Percentiles rank a stretch among this genome's conserved stretches.
phyloP scores from a whole-genome alignment of 106 monocot genomes.

The Amphibolis antarctica region DNA sequence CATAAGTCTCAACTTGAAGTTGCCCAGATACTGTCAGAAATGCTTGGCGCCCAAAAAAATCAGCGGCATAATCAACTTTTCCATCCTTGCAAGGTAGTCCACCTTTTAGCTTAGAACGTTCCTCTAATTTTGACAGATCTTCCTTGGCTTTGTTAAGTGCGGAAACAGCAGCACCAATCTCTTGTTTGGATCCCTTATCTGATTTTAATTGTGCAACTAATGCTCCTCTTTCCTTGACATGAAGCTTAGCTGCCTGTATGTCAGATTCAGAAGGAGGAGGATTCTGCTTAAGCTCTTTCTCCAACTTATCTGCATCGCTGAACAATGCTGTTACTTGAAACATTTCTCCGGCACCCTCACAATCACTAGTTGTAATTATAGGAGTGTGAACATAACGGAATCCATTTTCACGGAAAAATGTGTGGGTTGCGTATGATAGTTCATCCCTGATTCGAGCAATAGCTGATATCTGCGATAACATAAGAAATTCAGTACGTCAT shows the following conservation, averaged over 20 bases:
- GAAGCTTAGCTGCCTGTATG: slow-evolving; percentile 45
- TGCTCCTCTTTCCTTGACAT: slow-evolving; percentile 65
- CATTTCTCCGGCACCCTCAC: slow-evolving; percentile 95
- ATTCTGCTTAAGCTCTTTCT: slow-evolving; percentile 60
- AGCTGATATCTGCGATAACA: slow-evolving; percentile 56
- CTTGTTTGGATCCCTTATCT: slow-evolving; percentile 47
- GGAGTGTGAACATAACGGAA: slow-evolving; percentile 90
- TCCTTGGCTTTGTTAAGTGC: slow-evolving; percentile 66
- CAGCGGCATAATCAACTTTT: slow-evolving; percentile 48
- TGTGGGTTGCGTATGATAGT: slow-evolving; percentile 71
- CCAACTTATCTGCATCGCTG: slow-evolving; percentile 68
- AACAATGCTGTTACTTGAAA: slow-evolving; percentile 83
- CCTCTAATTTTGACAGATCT: slow-evolving; percentile 53
- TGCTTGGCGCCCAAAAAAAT: slow-evolving; percentile 85
- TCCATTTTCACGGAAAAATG: slow-evolving; percentile 66
- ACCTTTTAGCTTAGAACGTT: slow-evolving; percentile 58
- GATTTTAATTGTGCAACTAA: slow-evolving; percentile 53
- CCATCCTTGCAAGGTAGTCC: slow-evolving; percentile 70
- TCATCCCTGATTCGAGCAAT: slow-evolving; percentile 76
- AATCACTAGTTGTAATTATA: slow-evolving; percentile 86
- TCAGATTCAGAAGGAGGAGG: slow-evolving; percentile 74
- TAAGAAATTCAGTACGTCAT: background rate
- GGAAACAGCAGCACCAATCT: slow-evolving; percentile 41
- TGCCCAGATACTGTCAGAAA: slow-evolving; percentile 88
- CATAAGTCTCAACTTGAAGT: slow-evolving; percentile 83